phyloP scores from a whole-genome alignment of 2,329 filamentous ascomycete genomes.

The Didymella exigua region DNA sequence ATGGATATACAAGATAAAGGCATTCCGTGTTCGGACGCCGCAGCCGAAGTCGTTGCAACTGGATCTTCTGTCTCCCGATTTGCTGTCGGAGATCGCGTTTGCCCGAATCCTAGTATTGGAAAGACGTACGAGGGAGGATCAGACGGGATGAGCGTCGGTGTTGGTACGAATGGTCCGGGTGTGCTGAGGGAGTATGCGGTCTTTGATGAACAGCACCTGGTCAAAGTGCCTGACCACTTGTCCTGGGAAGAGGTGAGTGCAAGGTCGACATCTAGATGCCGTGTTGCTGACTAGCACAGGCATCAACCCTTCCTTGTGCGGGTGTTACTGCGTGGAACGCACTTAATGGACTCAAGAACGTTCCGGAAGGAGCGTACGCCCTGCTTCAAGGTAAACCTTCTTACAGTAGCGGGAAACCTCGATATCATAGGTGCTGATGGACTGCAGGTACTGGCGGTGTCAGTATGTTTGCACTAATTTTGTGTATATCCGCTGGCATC shows the following conservation, averaged over 20 bases:
- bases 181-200: constrained; percentile 35
- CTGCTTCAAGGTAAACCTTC: constrained; percentile 22
- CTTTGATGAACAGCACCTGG: constrained; percentile 32
- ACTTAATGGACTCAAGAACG: constrained; percentile 21
- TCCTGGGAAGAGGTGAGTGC: constrained; percentile 35
- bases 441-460: constrained; percentile 51
- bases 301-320: constrained; percentile 29
- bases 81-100: constrained; percentile 33
- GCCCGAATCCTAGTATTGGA: constrained; percentile 14
- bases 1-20: constrained; percentile 14
- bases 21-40: constrained; percentile 32
- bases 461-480: constrained; percentile 39
- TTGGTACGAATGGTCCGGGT: constrained; percentile 21
- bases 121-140: constrained; percentile 22
- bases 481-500: constrained; percentile 36
- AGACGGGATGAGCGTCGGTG: neutral
- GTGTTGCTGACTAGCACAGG: constrained; percentile 6
- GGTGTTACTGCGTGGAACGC: constrained; percentile 35
- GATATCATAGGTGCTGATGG: neutral
- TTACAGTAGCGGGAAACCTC: neutral
- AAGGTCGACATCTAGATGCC: neutral
- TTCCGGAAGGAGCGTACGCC: constrained; percentile 17
- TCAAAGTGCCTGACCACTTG: constrained; percentile 29
- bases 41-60: constrained; percentile 32
- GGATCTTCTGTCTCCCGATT: constrained; percentile 26